These are phyloP conservation scores for Leccinellum luteum DNA, from an alignment of 768 basidiomycete genomes.

Conservation along the genomic window DNA sequence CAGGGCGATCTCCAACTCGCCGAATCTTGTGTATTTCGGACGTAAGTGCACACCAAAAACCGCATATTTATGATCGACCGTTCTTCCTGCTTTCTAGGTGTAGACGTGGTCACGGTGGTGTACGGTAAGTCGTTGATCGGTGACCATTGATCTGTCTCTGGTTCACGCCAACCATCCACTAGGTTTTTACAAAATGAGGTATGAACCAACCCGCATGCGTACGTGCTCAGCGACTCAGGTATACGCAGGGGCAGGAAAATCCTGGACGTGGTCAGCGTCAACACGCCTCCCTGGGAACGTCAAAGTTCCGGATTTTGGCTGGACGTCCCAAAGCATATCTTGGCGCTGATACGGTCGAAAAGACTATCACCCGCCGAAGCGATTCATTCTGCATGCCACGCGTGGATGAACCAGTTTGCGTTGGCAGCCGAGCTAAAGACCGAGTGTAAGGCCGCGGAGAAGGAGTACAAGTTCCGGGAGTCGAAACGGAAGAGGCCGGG, in stretches of 20 bases:
- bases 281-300: constrained; percentile 74
- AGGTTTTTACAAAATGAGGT: constrained; percentile 85
- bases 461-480: constrained; percentile 57
- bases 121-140: constrained; percentile 52
- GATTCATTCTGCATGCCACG: constrained; percentile 85
- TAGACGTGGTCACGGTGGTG: constrained; percentile 65
- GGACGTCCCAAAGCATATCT: constrained; percentile 56
- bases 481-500: constrained; percentile 67
- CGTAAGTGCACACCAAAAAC: constrained; percentile 41
- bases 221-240: not conserved
- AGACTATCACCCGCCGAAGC: constrained; percentile 69
- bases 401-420: constrained; percentile 73
- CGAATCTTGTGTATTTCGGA: constrained; percentile 66
- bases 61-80: not conserved
- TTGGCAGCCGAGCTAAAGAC: constrained; percentile 69
- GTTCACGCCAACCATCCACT: not conserved
- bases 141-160: not conserved
- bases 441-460: constrained; percentile 79
- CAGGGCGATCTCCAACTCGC: constrained; percentile 55
- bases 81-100: constrained; percentile 37
- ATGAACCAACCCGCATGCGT: not conserved
- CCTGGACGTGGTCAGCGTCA: constrained; percentile 74
- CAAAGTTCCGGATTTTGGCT: constrained; percentile 78
- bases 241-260: constrained; percentile 53
- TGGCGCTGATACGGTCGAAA: constrained; percentile 53